phyloP scores from a whole-genome alignment of 495 filamentous ascomycete species.

The Bacidia gigantensis region DNA sequence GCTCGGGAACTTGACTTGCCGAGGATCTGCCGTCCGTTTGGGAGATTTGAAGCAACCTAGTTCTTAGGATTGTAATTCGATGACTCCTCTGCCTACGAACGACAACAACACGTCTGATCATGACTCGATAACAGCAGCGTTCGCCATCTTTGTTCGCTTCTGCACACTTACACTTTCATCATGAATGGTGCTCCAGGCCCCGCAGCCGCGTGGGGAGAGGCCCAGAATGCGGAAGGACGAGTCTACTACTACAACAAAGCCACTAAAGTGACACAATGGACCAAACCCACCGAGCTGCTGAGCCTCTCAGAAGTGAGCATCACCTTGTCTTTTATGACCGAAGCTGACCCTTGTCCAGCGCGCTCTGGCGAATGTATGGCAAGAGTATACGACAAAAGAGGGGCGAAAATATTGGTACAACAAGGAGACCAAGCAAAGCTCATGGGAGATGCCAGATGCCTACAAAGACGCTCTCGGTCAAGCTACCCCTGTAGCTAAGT shows the following conservation, averaged over 20 bases:
- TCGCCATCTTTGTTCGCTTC: not conserved
- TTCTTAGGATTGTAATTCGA: no score
- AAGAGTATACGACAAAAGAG: slow-evolving; percentile 74
- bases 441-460: slow-evolving; percentile 85
- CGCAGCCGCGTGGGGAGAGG: slow-evolving; percentile 63
- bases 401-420: slow-evolving; percentile 93
- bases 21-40: no score
- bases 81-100: no score
- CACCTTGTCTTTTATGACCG: slow-evolving; percentile 5
- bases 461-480: slow-evolving; percentile 59
- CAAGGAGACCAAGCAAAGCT: slow-evolving; percentile 77
- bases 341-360: slow-evolving; percentile 35
- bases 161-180: not conserved
- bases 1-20: no score
- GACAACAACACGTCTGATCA: not conserved
- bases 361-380: slow-evolving; percentile 76
- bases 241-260: slow-evolving; percentile 86
- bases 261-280: slow-evolving; percentile 87
- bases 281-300: slow-evolving; percentile 84
- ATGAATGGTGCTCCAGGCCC: slow-evolving; percentile 40
- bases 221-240: slow-evolving; percentile 67
- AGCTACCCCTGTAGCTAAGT: slow-evolving; percentile 33
- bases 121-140: not conserved
- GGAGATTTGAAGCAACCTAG: no score
- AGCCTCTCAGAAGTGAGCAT: slow-evolving; percentile 62